Evolutionary conservation across 202 grass and related monocot species (phyloP).

Genomic region (Musa balbisiana): DNA sequence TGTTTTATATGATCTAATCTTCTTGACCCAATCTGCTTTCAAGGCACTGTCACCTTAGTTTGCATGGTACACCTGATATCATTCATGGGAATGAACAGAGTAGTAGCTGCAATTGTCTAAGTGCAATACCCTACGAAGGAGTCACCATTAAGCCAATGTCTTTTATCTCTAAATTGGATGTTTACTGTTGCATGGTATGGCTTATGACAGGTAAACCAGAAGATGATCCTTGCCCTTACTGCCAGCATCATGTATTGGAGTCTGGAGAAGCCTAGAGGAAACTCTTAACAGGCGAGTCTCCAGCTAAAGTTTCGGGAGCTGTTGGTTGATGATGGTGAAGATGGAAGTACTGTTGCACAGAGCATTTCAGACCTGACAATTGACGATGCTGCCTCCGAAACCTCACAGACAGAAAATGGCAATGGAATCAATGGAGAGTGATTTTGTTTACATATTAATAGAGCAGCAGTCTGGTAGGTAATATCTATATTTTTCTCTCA

Average conservation of each 20-base stretch:
- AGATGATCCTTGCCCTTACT: constrained; percentile 60
- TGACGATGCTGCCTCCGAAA: constrained; percentile 6
- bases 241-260: constrained; percentile 84
- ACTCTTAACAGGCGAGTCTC: constrained; percentile 1
- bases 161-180: neutral
- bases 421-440: neutral
- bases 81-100: neutral
- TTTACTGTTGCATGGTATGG: neutral
- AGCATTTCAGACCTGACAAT: constrained; percentile 26
- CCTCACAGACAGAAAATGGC: too few relatives aligned
- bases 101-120: neutral
- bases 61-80: too few relatives aligned
- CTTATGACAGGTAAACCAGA: constrained; percentile 44
- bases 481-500: too few relatives aligned
- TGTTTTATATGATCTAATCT: too few relatives aligned
- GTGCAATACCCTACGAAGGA: too few relatives aligned
- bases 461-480: neutral
- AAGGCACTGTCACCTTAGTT: neutral
- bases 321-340: constrained; percentile 1
- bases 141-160: too few relatives aligned
- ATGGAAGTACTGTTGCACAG: constrained; percentile 13
- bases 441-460: neutral
- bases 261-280: constrained; percentile 31
- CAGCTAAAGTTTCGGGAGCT: neutral
- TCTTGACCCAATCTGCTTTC: too few relatives aligned